phyloP scores from a whole-genome alignment of 73 alveolate genomes.

The Loxodes magnus region DNA sequence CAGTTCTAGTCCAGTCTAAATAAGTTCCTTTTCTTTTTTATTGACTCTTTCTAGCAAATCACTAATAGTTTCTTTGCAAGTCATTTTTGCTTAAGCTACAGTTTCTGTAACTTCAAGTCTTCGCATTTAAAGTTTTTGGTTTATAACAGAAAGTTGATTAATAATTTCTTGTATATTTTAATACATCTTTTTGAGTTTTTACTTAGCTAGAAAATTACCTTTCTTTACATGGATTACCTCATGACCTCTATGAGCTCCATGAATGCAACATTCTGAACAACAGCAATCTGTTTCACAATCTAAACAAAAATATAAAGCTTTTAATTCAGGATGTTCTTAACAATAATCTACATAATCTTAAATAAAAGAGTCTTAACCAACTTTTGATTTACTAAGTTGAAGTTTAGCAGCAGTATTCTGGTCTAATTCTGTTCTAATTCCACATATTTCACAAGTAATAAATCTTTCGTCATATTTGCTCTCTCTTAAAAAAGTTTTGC shows the following conservation, averaged over 20 bases:
- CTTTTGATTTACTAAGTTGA: conserved; percentile 1
- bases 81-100: conserved; percentile 28
- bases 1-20: too few relatives aligned
- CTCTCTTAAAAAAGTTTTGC: conserved; percentile 49
- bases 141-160: conserved; percentile 28
- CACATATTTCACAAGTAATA: conserved; percentile 69
- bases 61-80: conserved; percentile 44
- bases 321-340: conserved; percentile 66
- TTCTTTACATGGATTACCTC: conserved; percentile 60
- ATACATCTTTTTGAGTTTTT: conserved; percentile 49
- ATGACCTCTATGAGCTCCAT: conserved; percentile 72
- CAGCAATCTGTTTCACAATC: conserved; percentile 58
- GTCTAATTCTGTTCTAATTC: conserved; percentile 63
- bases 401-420: conserved; percentile 66
- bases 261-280: conserved; percentile 80
- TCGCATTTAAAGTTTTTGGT: conserved; percentile 43
- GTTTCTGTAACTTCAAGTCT: conserved; percentile 44
- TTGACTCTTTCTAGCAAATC: conserved; percentile 45
- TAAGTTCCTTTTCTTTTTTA: conserved; percentile 67
- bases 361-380: too few relatives aligned
- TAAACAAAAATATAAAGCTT: conserved; percentile 58
- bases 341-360: too few relatives aligned
- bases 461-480: conserved; percentile 36
- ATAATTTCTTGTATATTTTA: conserved; percentile 21
- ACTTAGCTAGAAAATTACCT: conserved; percentile 53